Evolutionary conservation across 148 eudicot species (phyloP), one percentile per base, ranked within the genome.

Genomic region (Amaranthus cruentus): DNA sequence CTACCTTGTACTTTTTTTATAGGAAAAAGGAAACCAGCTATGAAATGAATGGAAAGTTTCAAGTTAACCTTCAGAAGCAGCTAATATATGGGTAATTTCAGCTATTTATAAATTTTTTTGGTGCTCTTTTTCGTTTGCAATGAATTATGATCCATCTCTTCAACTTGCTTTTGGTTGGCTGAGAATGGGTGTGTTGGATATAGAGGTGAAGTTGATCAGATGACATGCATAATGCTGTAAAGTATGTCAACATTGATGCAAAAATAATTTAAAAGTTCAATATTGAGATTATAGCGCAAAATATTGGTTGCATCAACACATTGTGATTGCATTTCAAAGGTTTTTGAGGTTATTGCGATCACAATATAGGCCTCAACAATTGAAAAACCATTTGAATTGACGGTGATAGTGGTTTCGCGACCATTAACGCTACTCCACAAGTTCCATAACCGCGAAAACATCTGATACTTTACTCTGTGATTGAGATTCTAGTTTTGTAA

Each of bases 1-100:
- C 28, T 18, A 59, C 54, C 74, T 74, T 75, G 54, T 53, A 59
- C 76, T 68, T 75, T 28, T 28, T 66, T 13, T 75, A 75, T 88
- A 91, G 98, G 89, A 94, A 89, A 83, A 91, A 82, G 81, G 98
- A 91, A 72, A 80, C 78, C 62, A 87, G 83, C 80, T 94, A 91
- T 77, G 77, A 71, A 83, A 75, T 94, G 79, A 91, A 91, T 78
- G 75, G 80, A 43, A 84, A 82, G 38, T 91, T 94, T 78, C 97
- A 88, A 84, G 73, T 76, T 55, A 89, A 91, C 80, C 88, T 94
- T 67, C 98, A 82, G 80, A 87, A 88, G 82, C 98, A 94, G 82
- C 83, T 94, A 70, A 67, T 83, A 70, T 83, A 82, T 67, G 97
- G 98, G 98, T 94, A 83, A 85, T 64, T 73, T 76, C 68, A 64